Evolutionary conservation across 768 basidiomycete species (phyloP).

Genomic region (Lactarius trivialis): DNA sequence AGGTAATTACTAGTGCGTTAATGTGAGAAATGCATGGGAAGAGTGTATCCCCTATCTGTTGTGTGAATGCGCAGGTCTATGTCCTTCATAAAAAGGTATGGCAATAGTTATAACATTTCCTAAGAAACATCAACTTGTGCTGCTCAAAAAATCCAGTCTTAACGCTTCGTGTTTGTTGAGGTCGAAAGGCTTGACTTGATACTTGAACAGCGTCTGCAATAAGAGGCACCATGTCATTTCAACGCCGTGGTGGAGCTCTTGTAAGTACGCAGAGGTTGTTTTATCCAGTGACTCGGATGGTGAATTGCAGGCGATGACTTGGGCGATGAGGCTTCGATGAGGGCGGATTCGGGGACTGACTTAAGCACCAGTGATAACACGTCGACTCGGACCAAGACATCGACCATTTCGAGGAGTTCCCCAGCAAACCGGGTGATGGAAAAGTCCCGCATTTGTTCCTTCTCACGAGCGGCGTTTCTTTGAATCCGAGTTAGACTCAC

Average conservation of each 20-base stretch:
- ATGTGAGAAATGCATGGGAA: conserved; percentile 26
- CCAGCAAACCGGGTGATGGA: conserved; percentile 87
- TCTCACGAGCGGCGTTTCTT: conserved; percentile 85
- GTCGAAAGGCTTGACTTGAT: conserved; percentile 88
- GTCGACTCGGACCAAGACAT: no score
- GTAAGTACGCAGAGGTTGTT: conserved; percentile 50
- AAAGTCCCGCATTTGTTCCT: conserved; percentile 87
- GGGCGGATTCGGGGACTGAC: conserved; percentile 54
- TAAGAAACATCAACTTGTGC: conserved; percentile 96
- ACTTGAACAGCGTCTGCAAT: conserved; percentile 83
- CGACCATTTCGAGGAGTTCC: conserved; percentile 86
- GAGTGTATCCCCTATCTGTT: conserved; percentile 29
- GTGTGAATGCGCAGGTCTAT: conserved; percentile 14
- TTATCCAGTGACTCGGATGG: conserved; percentile 37
- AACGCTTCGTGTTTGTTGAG: conserved; percentile 92
- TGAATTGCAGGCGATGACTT: conserved; percentile 23
- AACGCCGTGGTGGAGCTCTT: conserved; percentile 79
- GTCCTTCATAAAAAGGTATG: conserved; percentile 5
- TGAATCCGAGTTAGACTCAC: no score
- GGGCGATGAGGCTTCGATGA: no score
- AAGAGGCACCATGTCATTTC: conserved; percentile 87
- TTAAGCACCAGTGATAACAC: conserved; percentile 76
- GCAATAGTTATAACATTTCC: conserved; percentile 39
- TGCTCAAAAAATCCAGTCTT: conserved; percentile 80
- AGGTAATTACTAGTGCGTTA: conserved; percentile 44